A percentile compares a stretch with the other conserved stretches of the same genome.
These are phyloP conservation scores for Forsythia viridissima DNA, from an alignment of 257 asterid genomes.

Conservation along the genomic window DNA sequence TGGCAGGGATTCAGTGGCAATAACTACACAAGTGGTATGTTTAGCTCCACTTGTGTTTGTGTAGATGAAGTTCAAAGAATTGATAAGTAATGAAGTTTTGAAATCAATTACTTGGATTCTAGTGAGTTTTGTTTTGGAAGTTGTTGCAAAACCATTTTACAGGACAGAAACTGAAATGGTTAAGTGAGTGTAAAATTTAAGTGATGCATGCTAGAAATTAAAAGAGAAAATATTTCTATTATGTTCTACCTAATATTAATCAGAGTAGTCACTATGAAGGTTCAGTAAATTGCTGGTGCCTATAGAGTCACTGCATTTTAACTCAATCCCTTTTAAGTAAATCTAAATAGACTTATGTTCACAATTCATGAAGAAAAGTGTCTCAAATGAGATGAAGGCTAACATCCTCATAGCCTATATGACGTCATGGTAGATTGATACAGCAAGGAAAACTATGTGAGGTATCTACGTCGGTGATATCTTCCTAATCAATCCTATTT, in stretches of 20 bases:
- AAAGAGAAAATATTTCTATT: background rate
- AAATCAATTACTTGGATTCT: too few relatives aligned
- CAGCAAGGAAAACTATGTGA: background rate
- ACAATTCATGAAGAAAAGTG: background rate
- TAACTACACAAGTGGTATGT: constrained; percentile 58
- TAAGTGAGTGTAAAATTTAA: background rate
- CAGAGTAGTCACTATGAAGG: background rate
- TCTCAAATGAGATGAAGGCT: background rate
- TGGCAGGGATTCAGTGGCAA: constrained; percentile 92
- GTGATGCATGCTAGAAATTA: background rate
- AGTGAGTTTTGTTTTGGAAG: background rate
- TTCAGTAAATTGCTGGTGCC: background rate
- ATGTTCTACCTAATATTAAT: background rate
- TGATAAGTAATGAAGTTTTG: too few relatives aligned
- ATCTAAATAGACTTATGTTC: background rate
- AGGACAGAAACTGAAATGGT: background rate
- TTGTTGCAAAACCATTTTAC: background rate
- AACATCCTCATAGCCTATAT: background rate
- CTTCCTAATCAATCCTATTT: background rate
- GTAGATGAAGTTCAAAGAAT: background rate
- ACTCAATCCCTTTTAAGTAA: background rate
- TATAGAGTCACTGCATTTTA: background rate
- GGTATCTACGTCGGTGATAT: background rate
- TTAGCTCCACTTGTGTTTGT: background rate
- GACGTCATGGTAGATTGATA: background rate